Evolutionary conservation across 768 basidiomycete genomes (phyloP).

Genomic region (Hygrophorus pudorinus): DNA sequence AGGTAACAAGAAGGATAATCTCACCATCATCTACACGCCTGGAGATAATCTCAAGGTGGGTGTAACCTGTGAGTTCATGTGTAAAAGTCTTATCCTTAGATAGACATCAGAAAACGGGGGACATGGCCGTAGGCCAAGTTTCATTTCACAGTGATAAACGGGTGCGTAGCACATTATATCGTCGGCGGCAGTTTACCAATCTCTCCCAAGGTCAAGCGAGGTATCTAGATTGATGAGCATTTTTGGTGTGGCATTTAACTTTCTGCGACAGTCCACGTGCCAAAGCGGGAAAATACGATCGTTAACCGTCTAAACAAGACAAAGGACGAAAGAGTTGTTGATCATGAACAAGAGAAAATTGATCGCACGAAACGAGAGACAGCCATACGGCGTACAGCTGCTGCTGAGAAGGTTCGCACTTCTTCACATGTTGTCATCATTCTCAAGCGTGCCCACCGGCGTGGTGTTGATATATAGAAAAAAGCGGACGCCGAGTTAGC

Average conservation of each 20-base stretch:
- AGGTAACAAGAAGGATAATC: slow-evolving; percentile 95
- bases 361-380: slow-evolving; percentile 76
- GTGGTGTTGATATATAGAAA: slow-evolving; percentile 36
- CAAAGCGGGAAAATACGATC: slow-evolving; percentile 75
- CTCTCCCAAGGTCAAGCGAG: slow-evolving; percentile 8
- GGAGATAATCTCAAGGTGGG: slow-evolving; percentile 83
- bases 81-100: not conserved
- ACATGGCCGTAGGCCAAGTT: slow-evolving; percentile 96
- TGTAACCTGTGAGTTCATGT: not conserved
- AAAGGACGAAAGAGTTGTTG: slow-evolving; percentile 72
- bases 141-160: slow-evolving; percentile 88
- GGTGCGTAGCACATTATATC: slow-evolving; percentile 28
- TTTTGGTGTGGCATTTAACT: not conserved
- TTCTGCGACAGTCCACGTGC: slow-evolving; percentile 50
- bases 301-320: slow-evolving; percentile 94
- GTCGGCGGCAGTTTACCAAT: not conserved
- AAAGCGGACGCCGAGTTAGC: slow-evolving; percentile 72
- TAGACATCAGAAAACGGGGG: slow-evolving; percentile 78
- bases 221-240: not conserved
- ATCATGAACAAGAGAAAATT: slow-evolving; percentile 83
- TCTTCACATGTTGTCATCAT: not conserved
- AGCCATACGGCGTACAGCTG: slow-evolving; percentile 48
- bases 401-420: slow-evolving; percentile 51
- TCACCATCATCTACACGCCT: slow-evolving; percentile 92
- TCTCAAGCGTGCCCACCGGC: not conserved